phyloP scores from a whole-genome alignment of 2,329 filamentous ascomycete genomes.

The Botryotinia globosa region DNA sequence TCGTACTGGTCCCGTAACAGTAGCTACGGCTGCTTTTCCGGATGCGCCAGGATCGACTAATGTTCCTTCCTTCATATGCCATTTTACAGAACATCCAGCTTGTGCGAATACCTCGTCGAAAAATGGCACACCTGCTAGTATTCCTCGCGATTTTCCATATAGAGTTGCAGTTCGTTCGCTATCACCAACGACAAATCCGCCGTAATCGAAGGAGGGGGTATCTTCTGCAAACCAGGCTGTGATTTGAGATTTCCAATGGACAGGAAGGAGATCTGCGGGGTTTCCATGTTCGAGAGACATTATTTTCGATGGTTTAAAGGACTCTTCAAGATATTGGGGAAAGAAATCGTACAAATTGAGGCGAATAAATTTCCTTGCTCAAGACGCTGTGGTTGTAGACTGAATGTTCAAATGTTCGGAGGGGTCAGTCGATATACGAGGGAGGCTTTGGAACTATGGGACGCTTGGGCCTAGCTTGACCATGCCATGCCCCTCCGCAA shows the following conservation, averaged over 20 bases:
- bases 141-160: conserved; percentile 68
- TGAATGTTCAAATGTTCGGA: neutral
- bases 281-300: conserved; percentile 49
- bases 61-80: conserved; percentile 76
- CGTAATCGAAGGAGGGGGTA: conserved; percentile 94
- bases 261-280: conserved; percentile 73
- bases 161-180: conserved; percentile 60
- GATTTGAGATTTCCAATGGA: conserved; percentile 78
- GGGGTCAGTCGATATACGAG: conserved; percentile 3
- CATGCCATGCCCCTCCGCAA: neutral
- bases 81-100: conserved; percentile 86
- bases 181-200: conserved; percentile 90
- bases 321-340: neutral
- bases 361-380: neutral
- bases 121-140: conserved; percentile 90
- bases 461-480: neutral
- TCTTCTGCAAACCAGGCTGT: conserved; percentile 91
- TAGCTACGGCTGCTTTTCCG: conserved; percentile 64
- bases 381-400: neutral
- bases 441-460: neutral
- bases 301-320: neutral
- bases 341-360: neutral
- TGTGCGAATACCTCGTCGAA: conserved; percentile 91
- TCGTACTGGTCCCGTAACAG: conserved; percentile 79
- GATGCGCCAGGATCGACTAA: conserved; percentile 56